Conservation (phyloP, 2,329 filamentous ascomycete genomes). For the Gaeumannomyces tritici region DNA sequence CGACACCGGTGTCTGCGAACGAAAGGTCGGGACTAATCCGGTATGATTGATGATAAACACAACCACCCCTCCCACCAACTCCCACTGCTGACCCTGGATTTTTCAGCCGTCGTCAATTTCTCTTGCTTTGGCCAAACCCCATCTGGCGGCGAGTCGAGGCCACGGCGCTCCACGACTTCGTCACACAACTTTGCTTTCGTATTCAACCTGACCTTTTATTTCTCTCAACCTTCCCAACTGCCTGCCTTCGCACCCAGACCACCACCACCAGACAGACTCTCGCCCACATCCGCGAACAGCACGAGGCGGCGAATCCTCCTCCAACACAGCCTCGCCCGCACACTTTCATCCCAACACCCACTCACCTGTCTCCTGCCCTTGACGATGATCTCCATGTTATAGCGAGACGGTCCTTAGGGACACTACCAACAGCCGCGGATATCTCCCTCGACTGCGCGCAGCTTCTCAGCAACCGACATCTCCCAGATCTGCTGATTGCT, state of each 20-base stretch:
- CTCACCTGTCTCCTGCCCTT: conserved; percentile 3
- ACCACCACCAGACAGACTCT: background rate
- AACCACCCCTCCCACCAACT: background rate
- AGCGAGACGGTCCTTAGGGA: conserved; percentile 34
- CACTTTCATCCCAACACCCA: background rate
- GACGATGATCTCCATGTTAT: conserved; percentile 21
- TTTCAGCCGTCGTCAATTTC: background rate
- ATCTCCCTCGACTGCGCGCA: background rate
- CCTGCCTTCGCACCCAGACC: too few species aligned
- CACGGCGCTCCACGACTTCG: background rate
- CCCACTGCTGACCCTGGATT: background rate
- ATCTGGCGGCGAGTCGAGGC: background rate
- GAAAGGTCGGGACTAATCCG: background rate
- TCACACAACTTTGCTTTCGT: background rate
- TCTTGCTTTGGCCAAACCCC: background rate
- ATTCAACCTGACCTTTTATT: background rate
- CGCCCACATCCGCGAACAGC: background rate
- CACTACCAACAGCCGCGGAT: conserved; percentile 14
- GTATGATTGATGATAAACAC: background rate
- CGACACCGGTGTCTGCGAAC: background rate
- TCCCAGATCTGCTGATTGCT: background rate
- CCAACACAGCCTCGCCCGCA: background rate
- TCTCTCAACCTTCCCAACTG: background rate
- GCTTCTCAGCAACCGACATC: background rate
- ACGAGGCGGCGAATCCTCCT: background rate